Conservation (phyloP, 2,329 filamentous ascomycete genomes). For the Endoconidiophora polonica region DNA sequence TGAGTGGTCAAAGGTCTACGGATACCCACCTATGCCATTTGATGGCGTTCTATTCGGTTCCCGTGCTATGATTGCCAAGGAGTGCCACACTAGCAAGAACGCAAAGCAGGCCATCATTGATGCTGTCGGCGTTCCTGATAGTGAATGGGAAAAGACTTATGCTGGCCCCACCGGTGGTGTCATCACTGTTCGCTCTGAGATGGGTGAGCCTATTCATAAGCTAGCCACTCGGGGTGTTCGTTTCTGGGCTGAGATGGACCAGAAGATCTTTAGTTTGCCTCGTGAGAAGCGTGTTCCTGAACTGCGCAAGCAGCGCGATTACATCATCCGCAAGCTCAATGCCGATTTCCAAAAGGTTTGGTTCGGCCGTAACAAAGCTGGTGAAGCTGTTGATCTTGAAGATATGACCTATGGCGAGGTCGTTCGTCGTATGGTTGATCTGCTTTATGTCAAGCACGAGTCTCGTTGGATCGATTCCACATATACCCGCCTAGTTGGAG, state of each 20-base stretch:
- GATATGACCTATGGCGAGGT: conserved; percentile 94
- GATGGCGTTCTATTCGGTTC: conserved; percentile 83
- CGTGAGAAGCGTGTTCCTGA: conserved; percentile 84
- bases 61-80: conserved; percentile 89
- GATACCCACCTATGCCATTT: conserved; percentile 85
- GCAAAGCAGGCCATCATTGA: conserved; percentile 85
- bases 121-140: conserved; percentile 65
- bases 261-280: conserved; percentile 92
- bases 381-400: conserved; percentile 71
- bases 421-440: conserved; percentile 68
- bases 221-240: conserved; percentile 86
- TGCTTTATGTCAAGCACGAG: conserved; percentile 85
- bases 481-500: conserved; percentile 66
- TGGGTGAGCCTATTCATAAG: conserved; percentile 99
- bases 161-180: conserved; percentile 81
- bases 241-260: conserved; percentile 98
- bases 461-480: conserved; percentile 81
- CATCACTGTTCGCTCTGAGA: conserved; percentile 93
- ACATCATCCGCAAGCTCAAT: conserved; percentile 92
- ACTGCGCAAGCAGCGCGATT: conserved; percentile 71
- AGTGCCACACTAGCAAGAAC: conserved; percentile 71
- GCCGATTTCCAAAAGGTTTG: conserved; percentile 94
- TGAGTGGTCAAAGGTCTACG: conserved; percentile 70
- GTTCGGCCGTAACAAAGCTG: conserved; percentile 74
- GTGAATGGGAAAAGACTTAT: conserved; percentile 84